These are phyloP conservation scores for Pythium biforme DNA, from an alignment of 352 stramenopile genomes.

Conservation along the genomic window DNA sequence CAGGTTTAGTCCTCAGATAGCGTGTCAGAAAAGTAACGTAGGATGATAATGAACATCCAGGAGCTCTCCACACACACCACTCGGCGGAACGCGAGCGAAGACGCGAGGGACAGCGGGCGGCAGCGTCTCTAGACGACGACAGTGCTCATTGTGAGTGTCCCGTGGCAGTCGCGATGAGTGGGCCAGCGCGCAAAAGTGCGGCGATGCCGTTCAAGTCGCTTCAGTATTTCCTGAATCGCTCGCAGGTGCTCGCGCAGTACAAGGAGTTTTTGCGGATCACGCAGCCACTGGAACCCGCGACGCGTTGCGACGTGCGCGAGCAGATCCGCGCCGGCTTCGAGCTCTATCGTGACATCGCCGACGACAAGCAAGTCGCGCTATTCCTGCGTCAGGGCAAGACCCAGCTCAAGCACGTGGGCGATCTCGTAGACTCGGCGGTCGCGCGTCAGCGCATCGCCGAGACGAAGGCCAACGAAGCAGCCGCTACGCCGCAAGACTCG, in stretches of 20 bases:
- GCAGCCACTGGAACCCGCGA: slow-evolving; percentile 39
- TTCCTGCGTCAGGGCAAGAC: slow-evolving; percentile 56
- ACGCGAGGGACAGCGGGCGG: neutral
- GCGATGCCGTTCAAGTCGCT: slow-evolving; percentile 54
- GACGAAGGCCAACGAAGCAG: neutral
- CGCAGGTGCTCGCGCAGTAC: slow-evolving; percentile 60
- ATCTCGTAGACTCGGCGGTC: slow-evolving; percentile 64
- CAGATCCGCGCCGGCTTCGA: slow-evolving; percentile 68
- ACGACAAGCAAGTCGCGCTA: slow-evolving; percentile 47
- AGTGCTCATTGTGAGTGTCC: neutral
- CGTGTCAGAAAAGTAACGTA: neutral
- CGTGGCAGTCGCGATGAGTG: slow-evolving; percentile 4
- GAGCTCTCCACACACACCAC: neutral
- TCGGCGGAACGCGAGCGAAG: neutral
- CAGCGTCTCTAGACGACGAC: neutral
- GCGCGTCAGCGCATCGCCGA: slow-evolving; percentile 38
- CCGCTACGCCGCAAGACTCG: slow-evolving; percentile 23
- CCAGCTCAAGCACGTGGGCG: slow-evolving; percentile 68
- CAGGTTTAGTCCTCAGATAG: neutral
- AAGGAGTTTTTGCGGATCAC: slow-evolving; percentile 63
- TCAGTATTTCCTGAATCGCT: slow-evolving; percentile 74
- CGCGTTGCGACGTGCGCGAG: slow-evolving; percentile 49
- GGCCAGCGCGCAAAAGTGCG: neutral
- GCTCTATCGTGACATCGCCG: slow-evolving; percentile 41
- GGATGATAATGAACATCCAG: neutral